Conservation (phyloP, 495 filamentous ascomycete species). For the Barbatosphaeria neglecta region DNA sequence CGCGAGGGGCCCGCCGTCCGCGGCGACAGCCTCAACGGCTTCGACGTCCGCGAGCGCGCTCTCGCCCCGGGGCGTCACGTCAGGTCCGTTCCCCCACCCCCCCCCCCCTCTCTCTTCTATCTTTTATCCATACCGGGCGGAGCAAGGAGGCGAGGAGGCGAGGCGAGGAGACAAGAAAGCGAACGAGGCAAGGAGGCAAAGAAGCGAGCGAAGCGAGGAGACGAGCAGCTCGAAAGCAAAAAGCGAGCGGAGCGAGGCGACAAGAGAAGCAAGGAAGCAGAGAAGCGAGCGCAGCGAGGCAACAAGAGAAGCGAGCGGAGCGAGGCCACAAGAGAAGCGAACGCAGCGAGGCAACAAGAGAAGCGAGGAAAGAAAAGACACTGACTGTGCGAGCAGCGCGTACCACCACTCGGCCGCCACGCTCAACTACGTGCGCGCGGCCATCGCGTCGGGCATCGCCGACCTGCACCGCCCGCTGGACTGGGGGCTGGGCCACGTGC, state of each 20-base stretch:
- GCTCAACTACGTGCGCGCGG: constrained; percentile 78
- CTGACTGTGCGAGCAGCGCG: no score
- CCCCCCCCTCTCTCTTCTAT: neutral
- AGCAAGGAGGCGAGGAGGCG: no score
- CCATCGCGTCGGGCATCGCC: constrained; percentile 77
- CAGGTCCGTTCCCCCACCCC: constrained; percentile 25
- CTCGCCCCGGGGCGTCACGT: constrained; percentile 78
- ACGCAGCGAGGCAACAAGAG: neutral
- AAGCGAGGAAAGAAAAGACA: neutral
- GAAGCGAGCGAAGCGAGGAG: neutral
- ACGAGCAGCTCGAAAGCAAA: no score
- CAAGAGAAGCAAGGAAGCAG: no score
- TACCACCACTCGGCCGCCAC: constrained; percentile 95
- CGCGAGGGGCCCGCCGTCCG: constrained; percentile 78
- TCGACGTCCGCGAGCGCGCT: constrained; percentile 52
- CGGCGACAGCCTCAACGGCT: constrained; percentile 93
- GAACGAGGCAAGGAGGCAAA: no score
- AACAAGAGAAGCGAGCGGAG: no score
- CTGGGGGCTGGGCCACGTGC: constrained; percentile 92
- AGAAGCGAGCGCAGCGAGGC: no score
- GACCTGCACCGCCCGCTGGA: constrained; percentile 89
- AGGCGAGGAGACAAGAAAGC: no score
- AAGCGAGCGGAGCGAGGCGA: neutral
- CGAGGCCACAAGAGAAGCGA: no score
- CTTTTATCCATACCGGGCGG: neutral